Conservation (phyloP, 2,329 filamentous ascomycete genomes). For the Ophiostoma fasciatum region DNA sequence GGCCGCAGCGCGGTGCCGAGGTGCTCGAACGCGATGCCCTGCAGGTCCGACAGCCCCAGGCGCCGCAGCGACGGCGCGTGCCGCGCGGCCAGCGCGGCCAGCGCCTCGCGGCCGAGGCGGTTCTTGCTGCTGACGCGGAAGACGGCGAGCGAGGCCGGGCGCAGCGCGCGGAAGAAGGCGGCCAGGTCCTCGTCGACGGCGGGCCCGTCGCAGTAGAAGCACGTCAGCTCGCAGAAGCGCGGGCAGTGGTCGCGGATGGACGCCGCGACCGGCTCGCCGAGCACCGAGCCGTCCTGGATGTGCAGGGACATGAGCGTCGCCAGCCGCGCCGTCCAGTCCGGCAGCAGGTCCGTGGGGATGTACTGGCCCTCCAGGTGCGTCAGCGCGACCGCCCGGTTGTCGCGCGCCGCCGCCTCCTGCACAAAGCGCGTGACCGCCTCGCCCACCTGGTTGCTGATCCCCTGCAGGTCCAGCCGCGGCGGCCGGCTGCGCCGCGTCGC, state of each 20-base stretch:
- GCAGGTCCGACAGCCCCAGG: conserved; percentile 19
- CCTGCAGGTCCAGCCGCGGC: conserved; percentile 19
- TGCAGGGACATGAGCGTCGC: conserved; percentile 42
- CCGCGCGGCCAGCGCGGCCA: conserved; percentile 33
- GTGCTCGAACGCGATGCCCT: conserved; percentile 14
- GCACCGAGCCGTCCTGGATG: conserved; percentile 44
- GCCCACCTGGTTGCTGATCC: conserved; percentile 33
- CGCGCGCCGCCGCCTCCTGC: conserved; percentile 20
- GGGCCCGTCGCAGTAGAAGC: conserved; percentile 29
- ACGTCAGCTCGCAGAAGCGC: conserved; percentile 43
- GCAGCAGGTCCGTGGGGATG: conserved; percentile 35
- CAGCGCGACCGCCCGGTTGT: conserved; percentile 33
- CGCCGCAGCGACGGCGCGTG: conserved; percentile 22
- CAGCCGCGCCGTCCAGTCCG: conserved; percentile 43
- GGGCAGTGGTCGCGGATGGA: conserved; percentile 44
- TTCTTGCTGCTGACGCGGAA: conserved; percentile 45
- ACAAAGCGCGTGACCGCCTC: conserved; percentile 40
- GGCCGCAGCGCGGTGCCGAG: conserved; percentile 18
- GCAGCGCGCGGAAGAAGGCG: conserved; percentile 40
- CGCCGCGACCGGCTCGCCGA: conserved; percentile 37
- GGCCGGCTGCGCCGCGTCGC: conserved; percentile 12
- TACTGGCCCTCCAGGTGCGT: conserved; percentile 40
- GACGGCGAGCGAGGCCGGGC: conserved; percentile 38
- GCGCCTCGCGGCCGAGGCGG: conserved; percentile 36
- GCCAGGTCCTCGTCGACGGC: conserved; percentile 44